Percentiles rank a stretch among this genome's conserved stretches.
Conservation (phyloP, 169 alveolate species). For the Plasmodium adleri region DNA sequence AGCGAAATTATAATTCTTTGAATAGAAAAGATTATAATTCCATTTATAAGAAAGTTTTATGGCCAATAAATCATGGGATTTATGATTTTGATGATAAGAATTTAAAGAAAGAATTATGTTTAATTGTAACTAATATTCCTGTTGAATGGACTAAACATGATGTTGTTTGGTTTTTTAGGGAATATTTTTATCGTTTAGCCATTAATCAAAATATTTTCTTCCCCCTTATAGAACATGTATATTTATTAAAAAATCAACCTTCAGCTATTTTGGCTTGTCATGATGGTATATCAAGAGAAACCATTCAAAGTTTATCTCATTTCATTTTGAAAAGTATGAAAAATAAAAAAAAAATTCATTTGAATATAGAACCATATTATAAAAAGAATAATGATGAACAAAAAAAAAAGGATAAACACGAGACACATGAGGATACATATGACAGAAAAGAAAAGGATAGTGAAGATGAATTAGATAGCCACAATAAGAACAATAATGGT, state of each 20-base stretch:
- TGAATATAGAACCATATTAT: constrained; percentile 45
- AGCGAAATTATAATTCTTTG: constrained; percentile 4
- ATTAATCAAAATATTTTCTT: constrained; percentile 23
- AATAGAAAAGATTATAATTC: constrained; percentile 17
- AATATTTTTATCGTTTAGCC: constrained; percentile 66
- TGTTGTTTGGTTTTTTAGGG: constrained; percentile 66
- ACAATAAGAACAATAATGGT: neutral
- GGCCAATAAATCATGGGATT: constrained; percentile 61
- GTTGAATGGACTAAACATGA: constrained; percentile 57
- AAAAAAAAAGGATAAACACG: constrained; percentile 5
- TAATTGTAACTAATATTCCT: constrained; percentile 53
- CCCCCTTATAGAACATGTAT: constrained; percentile 57
- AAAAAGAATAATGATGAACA: constrained; percentile 25
- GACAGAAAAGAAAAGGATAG: neutral
- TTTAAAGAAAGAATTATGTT: constrained; percentile 41
- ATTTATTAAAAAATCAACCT: constrained; percentile 40
- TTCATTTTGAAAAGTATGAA: constrained; percentile 31
- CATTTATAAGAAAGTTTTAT: constrained; percentile 35
- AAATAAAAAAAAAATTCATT: constrained; percentile 42
- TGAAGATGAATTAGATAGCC: neutral
- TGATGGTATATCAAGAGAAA: constrained; percentile 45
- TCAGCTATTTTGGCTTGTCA: constrained; percentile 75
- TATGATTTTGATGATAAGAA: constrained; percentile 67
- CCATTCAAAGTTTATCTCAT: constrained; percentile 37
- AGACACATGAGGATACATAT: neutral